Percentiles rank a stretch among this genome's conserved stretches.
These are phyloP conservation scores for Colletotrichum sp. DNA, from an alignment of 2,329 filamentous ascomycete species.

Conservation along the genomic window DNA sequence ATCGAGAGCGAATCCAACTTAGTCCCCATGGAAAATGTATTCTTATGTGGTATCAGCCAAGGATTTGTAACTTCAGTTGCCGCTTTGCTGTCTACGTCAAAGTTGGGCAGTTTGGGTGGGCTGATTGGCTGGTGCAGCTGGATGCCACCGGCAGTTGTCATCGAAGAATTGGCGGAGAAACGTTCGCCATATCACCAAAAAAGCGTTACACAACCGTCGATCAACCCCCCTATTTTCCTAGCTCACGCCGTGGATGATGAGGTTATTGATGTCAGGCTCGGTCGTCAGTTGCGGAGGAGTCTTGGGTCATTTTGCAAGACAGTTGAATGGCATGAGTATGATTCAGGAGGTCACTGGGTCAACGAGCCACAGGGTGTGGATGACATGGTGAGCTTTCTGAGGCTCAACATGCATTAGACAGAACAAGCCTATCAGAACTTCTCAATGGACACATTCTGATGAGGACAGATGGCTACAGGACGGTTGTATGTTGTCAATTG, in stretches of 20 bases:
- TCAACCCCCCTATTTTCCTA: conserved; percentile 29
- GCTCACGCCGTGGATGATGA: conserved; percentile 31
- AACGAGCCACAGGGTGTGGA: conserved; percentile 31
- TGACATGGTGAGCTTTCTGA: conserved; percentile 19
- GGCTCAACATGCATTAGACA: neutral
- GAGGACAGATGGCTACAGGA: neutral
- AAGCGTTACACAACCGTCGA: neutral
- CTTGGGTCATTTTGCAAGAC: conserved; percentile 3
- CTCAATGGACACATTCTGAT: neutral
- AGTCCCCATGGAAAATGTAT: conserved; percentile 27
- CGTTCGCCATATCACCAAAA: neutral
- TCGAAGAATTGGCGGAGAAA: neutral
- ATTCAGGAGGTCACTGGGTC: conserved; percentile 31
- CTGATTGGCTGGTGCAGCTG: conserved; percentile 34
- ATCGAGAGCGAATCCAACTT: conserved; percentile 26
- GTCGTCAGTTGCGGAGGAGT: conserved; percentile 24
- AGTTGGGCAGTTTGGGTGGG: conserved; percentile 24
- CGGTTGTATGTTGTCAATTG: neutral
- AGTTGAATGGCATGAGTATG: conserved; percentile 33
- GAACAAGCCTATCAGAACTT: neutral
- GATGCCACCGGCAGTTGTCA: neutral
- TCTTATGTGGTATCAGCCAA: conserved; percentile 35
- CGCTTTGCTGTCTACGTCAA: conserved; percentile 9
- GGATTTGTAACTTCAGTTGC: conserved; percentile 31
- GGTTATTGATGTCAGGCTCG: conserved; percentile 30